A percentile compares a stretch with the other conserved stretches of the same genome.
Evolutionary conservation across 768 basidiomycete species (phyloP).

Genomic region (Thelephora aurantiotincta): DNA sequence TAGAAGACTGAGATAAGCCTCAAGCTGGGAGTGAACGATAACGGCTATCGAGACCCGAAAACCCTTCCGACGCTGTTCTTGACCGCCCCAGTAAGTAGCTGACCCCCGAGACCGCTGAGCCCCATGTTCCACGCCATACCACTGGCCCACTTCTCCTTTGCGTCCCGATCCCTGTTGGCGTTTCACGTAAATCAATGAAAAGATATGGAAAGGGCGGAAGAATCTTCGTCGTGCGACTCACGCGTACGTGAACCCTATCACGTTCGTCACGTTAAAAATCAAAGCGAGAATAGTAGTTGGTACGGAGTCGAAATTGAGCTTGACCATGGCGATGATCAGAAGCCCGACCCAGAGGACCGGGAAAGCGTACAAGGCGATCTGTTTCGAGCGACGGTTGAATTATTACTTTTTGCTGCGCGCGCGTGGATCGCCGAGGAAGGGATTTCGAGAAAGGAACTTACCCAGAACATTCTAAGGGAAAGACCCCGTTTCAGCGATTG

Average conservation of each 20-base stretch:
- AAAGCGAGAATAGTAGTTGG: conserved; percentile 91
- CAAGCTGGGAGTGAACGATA: no score
- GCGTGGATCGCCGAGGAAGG: background rate
- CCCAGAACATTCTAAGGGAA: conserved; percentile 92
- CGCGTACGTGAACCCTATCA: conserved; percentile 95
- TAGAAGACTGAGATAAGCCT: no score
- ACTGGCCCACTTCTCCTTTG: conserved; percentile 85
- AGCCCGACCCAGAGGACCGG: conserved; percentile 81
- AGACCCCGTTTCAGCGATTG: conserved; percentile 5
- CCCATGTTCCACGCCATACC: conserved; percentile 60
- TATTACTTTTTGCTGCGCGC: no score
- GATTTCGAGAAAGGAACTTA: conserved; percentile 22
- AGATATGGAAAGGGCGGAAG: background rate
- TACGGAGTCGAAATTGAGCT: conserved; percentile 61
- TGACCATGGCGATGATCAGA: conserved; percentile 78
- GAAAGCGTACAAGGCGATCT: conserved; percentile 85
- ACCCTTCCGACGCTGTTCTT: conserved; percentile 70
- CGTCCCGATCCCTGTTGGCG: conserved; percentile 64
- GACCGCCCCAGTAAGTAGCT: conserved; percentile 69
- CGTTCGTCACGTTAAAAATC: conserved; percentile 92
- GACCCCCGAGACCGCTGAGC: conserved; percentile 73
- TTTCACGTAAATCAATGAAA: background rate
- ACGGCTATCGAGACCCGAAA: conserved; percentile 30
- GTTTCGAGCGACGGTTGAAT: conserved; percentile 6
- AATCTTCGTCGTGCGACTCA: conserved; percentile 22